Evolutionary conservation across 2,329 filamentous ascomycete genomes (phyloP), one percentile per base, ranked within the genome.

Genomic region (Penicillium sp.): DNA sequence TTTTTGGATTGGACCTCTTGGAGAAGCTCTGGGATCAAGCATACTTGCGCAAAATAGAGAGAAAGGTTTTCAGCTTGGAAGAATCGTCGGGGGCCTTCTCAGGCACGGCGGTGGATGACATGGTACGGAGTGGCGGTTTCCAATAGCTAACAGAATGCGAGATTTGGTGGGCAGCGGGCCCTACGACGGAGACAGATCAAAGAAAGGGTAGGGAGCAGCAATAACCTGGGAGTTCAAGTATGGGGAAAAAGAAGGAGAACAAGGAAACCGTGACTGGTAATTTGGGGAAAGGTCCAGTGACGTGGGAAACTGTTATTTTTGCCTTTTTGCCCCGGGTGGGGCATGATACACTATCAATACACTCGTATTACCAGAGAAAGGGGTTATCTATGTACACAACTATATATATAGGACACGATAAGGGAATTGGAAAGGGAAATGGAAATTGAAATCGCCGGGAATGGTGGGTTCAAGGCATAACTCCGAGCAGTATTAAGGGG

Each of bases 41-140:
- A 79, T 83, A 96, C 92, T 90, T 96, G 77, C 89, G 88, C 71
- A 98, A 78, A 66, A 97, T 96, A 53, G 88, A 86, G 60, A 97
- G 76, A 71, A 98, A 96, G 1, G 91, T 96, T 77, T 87, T 90
- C 70, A 98, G 81, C 82, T 96, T 96, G 64, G 90, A 93, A 64
- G 86, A 87, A 58, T 98, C 93, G 78, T 91, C 92, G 64, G 83
- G 81, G 16, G 79, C 75, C 75, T 87, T 86, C 70, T 87, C 85
- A 31, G 73, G 69, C 39, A 71, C 61, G 50, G 63, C 64, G 29
- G 67, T 58, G 42, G 75, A 69, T 45, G 73, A 71, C 61, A 75
- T 74, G 47, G 62, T 56, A 45, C 27, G 54, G 59, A 53, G 52
- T 31, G 31, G 53, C 27, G 37, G 8, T 27, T 39, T 35, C 29